Percentiles rank a stretch among this genome's conserved stretches.
phyloP scores from a whole-genome alignment of 2,329 filamentous ascomycete species.

The Trichoderma sp. region DNA sequence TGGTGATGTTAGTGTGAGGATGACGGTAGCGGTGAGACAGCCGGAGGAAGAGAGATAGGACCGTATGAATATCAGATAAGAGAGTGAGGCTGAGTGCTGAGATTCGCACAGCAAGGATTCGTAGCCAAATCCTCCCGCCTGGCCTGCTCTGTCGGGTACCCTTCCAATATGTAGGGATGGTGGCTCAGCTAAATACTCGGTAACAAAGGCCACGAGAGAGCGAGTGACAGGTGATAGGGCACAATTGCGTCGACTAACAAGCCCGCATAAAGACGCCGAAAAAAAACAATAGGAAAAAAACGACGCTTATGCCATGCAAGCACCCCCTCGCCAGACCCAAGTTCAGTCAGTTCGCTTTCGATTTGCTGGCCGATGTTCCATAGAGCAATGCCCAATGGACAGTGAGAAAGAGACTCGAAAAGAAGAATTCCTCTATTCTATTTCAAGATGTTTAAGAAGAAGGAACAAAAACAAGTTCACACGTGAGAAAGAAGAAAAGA shows the following conservation, averaged over 20 bases:
- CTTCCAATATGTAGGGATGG: neutral
- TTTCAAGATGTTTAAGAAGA: neutral
- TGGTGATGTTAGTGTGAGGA: neutral
- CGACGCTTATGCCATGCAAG: slow-evolving; percentile 18
- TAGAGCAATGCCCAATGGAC: neutral
- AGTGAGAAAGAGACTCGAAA: neutral
- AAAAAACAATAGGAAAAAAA: neutral
- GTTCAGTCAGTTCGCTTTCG: neutral
- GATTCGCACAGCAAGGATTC: neutral
- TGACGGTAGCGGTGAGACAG: neutral
- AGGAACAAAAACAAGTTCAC: neutral
- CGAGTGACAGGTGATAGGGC: slow-evolving; percentile 2
- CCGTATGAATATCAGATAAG: neutral
- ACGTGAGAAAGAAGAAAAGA: neutral
- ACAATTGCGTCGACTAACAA: slow-evolving; percentile 6
- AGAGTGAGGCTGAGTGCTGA: neutral
- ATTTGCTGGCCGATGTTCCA: neutral
- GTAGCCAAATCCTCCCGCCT: neutral
- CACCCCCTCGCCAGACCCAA: neutral
- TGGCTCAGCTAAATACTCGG: slow-evolving; percentile 6
- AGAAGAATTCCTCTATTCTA: neutral
- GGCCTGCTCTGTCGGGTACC: neutral
- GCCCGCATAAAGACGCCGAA: slow-evolving; percentile 1
- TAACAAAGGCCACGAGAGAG: neutral
- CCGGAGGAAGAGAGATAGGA: neutral